These are phyloP conservation scores for Theileria parva DNA, from an alignment of 169 alveolate species.

Conservation along the genomic window DNA sequence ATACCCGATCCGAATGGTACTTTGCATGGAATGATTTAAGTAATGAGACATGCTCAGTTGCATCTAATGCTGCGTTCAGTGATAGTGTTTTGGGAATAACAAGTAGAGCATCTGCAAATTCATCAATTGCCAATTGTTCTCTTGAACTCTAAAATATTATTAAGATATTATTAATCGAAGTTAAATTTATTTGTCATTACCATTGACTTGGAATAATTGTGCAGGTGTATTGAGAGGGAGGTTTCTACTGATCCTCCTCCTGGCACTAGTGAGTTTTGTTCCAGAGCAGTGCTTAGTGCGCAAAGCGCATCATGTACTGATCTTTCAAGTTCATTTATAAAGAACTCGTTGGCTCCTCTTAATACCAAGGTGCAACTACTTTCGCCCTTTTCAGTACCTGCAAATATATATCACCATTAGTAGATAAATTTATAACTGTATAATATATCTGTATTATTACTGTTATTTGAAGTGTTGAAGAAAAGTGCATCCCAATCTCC, in stretches of 20 bases:
- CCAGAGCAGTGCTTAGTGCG: constrained; percentile 92
- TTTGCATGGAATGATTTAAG: constrained; percentile 91
- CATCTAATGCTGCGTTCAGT: constrained; percentile 97
- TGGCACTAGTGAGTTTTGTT: constrained; percentile 80
- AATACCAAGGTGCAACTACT: constrained; percentile 79
- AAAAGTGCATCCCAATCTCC: constrained; percentile 97
- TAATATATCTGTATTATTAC: constrained; percentile 2
- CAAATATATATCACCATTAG: constrained; percentile 39
- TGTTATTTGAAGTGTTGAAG: constrained; percentile 90
- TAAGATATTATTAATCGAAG: background rate
- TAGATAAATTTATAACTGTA: constrained; percentile 35
- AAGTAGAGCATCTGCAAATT: constrained; percentile 96
- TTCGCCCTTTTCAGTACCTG: background rate
- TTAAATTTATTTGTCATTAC: constrained; percentile 22
- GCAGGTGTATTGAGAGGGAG: constrained; percentile 94
- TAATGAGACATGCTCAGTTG: constrained; percentile 91
- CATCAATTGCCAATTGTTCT: constrained; percentile 98
- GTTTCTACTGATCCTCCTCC: constrained; percentile 99
- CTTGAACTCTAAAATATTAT: constrained; percentile 84
- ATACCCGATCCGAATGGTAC: constrained; percentile 57
- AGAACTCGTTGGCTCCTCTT: constrained; percentile 98
- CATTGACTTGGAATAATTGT: constrained; percentile 94
- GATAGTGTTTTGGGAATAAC: constrained; percentile 98
- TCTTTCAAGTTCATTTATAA: constrained; percentile 96
- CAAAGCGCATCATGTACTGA: constrained; percentile 98